Evolutionary conservation across 257 asterid species (phyloP).

Genomic region (Anisodus acutangulus): DNA sequence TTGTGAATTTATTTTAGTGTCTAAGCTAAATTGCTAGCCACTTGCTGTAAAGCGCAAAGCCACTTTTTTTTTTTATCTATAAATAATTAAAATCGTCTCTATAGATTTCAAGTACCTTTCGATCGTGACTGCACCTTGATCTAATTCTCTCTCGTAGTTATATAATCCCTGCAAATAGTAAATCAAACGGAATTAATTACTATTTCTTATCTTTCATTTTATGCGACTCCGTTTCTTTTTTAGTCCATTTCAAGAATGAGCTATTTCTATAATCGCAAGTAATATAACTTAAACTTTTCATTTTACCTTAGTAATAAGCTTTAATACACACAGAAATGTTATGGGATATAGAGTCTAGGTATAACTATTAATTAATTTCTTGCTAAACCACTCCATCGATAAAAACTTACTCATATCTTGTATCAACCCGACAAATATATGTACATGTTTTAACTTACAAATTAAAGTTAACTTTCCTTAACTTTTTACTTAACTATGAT

Average conservation of each 20-base stretch:
- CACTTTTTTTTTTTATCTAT: background rate
- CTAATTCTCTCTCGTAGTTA: background rate
- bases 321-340: background rate
- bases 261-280: background rate
- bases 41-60: background rate
- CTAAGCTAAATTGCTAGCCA: background rate
- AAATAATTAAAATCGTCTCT: background rate
- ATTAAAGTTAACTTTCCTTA: background rate
- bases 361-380: background rate
- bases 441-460: background rate
- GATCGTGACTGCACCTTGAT: slow-evolving; percentile 4
- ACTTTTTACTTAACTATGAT: too few relatives aligned
- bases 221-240: background rate
- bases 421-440: background rate
- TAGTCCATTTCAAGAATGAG: background rate
- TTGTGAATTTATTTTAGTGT: background rate
- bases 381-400: too few relatives aligned
- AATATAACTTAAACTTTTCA: background rate
- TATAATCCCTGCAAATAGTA: background rate
- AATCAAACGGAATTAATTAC: background rate
- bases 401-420: background rate
- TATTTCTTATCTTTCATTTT: background rate
- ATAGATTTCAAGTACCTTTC: background rate
- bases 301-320: background rate
- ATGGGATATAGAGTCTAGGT: too few relatives aligned